phyloP scores from a whole-genome alignment of 495 filamentous ascomycete genomes.

The Penicillium goetzii region DNA sequence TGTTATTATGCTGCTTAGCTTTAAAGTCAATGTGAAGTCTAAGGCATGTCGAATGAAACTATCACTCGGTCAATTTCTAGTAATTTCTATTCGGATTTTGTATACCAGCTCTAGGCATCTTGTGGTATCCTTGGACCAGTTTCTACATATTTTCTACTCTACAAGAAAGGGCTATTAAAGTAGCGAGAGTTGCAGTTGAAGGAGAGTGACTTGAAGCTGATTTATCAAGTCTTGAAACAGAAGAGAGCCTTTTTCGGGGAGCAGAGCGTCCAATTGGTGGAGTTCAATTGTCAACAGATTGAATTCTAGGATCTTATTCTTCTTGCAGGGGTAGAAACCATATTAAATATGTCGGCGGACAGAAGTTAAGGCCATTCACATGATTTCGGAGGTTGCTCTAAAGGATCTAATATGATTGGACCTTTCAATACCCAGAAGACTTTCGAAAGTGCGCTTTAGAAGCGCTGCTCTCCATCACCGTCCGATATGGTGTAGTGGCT shows the following conservation, averaged over 20 bases:
- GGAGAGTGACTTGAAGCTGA: too few relatives aligned
- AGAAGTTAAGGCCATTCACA: too few relatives aligned
- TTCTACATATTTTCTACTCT: neutral
- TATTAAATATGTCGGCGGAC: too few relatives aligned
- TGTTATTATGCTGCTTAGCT: neutral
- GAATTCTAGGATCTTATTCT: too few relatives aligned
- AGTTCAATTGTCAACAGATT: too few relatives aligned
- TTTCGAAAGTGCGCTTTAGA: neutral
- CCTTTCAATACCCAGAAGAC: neutral
- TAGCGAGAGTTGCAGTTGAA: too few relatives aligned
- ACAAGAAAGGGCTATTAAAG: neutral
- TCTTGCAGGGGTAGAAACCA: too few relatives aligned
- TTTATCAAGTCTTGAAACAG: too few relatives aligned
- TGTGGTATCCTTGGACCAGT: neutral
- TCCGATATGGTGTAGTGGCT: conserved; percentile 50
- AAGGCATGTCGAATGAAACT: neutral
- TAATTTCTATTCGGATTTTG: neutral
- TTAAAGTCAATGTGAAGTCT: neutral
- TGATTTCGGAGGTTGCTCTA: too few relatives aligned
- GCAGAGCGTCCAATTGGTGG: too few relatives aligned
- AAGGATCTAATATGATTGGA: neutral
- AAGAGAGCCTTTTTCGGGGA: too few relatives aligned
- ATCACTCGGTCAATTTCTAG: neutral
- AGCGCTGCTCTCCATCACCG: neutral
- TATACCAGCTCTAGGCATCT: neutral